Base-by-base conservation (phyloP, 768 basidiomycete species). In the Calocybe cyanea region DNA sequence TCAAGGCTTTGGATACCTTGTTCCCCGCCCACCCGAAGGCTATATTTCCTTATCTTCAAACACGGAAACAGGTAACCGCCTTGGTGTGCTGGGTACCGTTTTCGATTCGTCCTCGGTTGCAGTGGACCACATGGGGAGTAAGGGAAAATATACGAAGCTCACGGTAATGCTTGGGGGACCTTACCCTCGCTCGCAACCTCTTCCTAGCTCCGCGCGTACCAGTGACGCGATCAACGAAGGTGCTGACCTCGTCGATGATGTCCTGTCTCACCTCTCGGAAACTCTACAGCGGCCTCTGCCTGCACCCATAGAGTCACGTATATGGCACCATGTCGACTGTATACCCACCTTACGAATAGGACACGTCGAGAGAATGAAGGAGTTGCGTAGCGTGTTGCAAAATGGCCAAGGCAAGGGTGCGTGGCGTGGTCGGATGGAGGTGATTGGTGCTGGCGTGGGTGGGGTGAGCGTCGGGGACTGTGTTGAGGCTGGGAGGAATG, bases 121-220 rank as follows among this genome's bases (percentile, higher is more conserved):
- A 3, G 8, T 32, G 45, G 38, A 18, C 28, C 23, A 25, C 13
- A 13, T 6, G 11, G n/a, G 37, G 5, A 11, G 30, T 2, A 57
- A 63, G 8, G 24, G 45, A 9, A 43, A 66, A 14, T 69, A 84
- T 50, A 83, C 85, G 20, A 96, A 95, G 61, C 59, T 94, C 53
- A 93, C 94, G 0, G 76, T 92, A 35, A 94, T 99, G 91, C 66
- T 92, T 18, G 92, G 93, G 15, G 92, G 92, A 0, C 86, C 91
- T 1, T 81, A 90, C 60, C 25, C 11, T 6, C 43, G 20, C 50
- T 57, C 47, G 56, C 55, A 40, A 62, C 46, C 57, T 48, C 39
- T 69, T 14, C n/a, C 34, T 14, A 11, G 6, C 25, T 6, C 25
- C 25, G 6, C 25, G 6, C 6, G 5, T 28, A 28, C 25, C 25